phyloP scores from a whole-genome alignment of 495 filamentous ascomycete species.

The Haplographium delicatum region DNA sequence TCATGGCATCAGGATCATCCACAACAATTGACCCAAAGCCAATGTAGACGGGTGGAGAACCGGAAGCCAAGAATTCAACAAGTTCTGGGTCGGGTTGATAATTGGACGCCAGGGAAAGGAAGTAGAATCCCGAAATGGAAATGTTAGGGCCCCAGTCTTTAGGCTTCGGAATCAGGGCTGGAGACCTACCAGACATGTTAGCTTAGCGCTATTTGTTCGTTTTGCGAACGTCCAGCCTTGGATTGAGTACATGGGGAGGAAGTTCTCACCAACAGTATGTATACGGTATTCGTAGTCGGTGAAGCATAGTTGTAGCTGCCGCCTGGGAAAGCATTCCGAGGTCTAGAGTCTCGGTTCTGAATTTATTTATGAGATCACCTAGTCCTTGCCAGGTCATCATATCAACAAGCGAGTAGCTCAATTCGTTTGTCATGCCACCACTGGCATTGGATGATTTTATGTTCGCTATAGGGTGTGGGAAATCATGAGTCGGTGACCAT shows the following conservation, averaged over 20 bases:
- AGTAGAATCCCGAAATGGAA: conserved; percentile 47
- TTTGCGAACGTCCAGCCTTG: too few species aligned
- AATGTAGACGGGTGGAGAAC: conserved; percentile 56
- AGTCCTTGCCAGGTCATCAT: conserved; percentile 57
- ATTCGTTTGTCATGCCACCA: conserved; percentile 58
- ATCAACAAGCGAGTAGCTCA: conserved; percentile 64
- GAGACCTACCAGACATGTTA: too few species aligned
- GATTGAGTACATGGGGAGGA: neutral
- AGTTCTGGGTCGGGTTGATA: conserved; percentile 51
- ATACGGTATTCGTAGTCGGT: conserved; percentile 50
- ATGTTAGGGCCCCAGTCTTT: conserved; percentile 57
- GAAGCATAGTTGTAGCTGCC: conserved; percentile 42
- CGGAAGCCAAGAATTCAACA: conserved; percentile 46
- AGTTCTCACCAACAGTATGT: conserved; percentile 47
- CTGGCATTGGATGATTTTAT: conserved; percentile 56
- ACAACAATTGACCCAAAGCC: conserved; percentile 65
- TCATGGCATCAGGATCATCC: conserved; percentile 56
- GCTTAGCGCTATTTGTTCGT: too few species aligned
- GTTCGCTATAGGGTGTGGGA: conserved; percentile 67
- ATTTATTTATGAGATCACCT: conserved; percentile 59
- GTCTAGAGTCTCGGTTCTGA: conserved; percentile 46
- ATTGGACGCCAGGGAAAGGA: conserved; percentile 39
- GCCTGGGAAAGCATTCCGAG: conserved; percentile 54
- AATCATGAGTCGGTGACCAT: conserved; percentile 58
- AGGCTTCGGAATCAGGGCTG: conserved; percentile 58